Percentiles rank a stretch among this genome's conserved stretches.
Evolutionary conservation across 306 rosid species (phyloP).

Genomic region (Purshia tridentata): DNA sequence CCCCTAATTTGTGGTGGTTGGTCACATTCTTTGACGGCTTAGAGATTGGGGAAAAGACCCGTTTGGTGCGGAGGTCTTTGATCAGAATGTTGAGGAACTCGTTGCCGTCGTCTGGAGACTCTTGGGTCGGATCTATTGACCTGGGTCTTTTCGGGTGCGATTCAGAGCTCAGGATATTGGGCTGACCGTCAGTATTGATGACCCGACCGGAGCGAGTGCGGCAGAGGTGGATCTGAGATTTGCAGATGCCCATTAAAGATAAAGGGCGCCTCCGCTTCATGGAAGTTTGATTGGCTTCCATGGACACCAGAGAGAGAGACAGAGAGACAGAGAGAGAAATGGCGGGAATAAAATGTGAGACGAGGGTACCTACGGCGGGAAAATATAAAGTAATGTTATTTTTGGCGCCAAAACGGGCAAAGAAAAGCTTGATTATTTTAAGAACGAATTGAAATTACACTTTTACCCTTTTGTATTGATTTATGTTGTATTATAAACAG

Average conservation of each 20-base stretch:
- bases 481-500: no score
- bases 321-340: background rate
- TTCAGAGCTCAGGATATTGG: background rate
- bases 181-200: background rate
- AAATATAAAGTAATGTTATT: background rate
- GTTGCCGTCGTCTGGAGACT: constrained; percentile 1
- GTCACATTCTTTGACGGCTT: constrained; percentile 1
- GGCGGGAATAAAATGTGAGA: constrained; percentile 5
- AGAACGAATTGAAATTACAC: no score
- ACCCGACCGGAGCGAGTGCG: constrained; percentile 27
- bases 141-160: constrained; percentile 9
- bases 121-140: background rate
- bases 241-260: constrained; percentile 9
- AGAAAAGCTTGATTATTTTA: background rate
- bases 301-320: background rate
- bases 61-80: constrained; percentile 69
- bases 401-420: constrained; percentile 37
- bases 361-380: constrained; percentile 34
- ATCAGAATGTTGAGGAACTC: constrained; percentile 13
- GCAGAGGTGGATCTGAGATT: constrained; percentile 25
- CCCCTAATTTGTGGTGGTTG: background rate
- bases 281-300: background rate
- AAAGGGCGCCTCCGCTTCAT: constrained; percentile 24
- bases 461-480: no score
- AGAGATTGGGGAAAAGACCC: constrained; percentile 57